Percentiles rank a stretch among this genome's conserved stretches.
Evolutionary conservation across 805 yeast genomes (phyloP).

Genomic region (Maudiozyma serrabonitensis): DNA sequence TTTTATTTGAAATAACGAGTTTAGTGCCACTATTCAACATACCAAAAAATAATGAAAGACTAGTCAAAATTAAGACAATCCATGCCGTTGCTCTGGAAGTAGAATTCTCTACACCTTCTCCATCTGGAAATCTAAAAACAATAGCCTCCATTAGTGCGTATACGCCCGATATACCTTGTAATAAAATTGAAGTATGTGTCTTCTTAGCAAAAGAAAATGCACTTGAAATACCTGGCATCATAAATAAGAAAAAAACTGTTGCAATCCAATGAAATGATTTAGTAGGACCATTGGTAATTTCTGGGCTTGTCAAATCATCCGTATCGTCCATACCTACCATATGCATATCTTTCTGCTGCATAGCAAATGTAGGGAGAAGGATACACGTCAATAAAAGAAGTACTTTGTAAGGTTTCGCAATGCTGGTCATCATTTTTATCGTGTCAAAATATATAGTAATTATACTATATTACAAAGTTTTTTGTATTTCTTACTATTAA

Average conservation of each 20-base stretch:
- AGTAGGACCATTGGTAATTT: constrained; percentile 37
- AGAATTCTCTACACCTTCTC: constrained; percentile 53
- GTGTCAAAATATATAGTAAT: no score
- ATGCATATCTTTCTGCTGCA: background rate
- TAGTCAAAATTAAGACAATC: constrained; percentile 40
- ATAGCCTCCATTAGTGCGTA: constrained; percentile 51
- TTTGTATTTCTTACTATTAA: no score
- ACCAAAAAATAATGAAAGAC: constrained; percentile 43
- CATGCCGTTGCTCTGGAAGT: constrained; percentile 63
- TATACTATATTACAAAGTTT: no score
- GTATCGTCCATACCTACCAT: constrained; percentile 15
- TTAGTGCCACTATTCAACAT: constrained; percentile 44
- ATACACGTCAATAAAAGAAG: background rate
- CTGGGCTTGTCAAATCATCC: constrained; percentile 29
- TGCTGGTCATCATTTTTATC: no score
- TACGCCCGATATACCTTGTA: constrained; percentile 38
- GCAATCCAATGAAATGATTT: constrained; percentile 59
- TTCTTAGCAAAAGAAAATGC: constrained; percentile 46
- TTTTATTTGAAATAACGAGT: constrained; percentile 29
- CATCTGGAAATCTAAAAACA: constrained; percentile 53
- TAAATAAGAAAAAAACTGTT: constrained; percentile 37
- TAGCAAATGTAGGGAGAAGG: background rate
- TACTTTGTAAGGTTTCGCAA: background rate
- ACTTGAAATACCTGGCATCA: constrained; percentile 49
- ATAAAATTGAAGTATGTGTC: constrained; percentile 34